A percentile compares a stretch with the other conserved stretches of the same genome.
Evolutionary conservation across 2,329 filamentous ascomycete genomes (phyloP).

Genomic region (Aspergillus sp.): DNA sequence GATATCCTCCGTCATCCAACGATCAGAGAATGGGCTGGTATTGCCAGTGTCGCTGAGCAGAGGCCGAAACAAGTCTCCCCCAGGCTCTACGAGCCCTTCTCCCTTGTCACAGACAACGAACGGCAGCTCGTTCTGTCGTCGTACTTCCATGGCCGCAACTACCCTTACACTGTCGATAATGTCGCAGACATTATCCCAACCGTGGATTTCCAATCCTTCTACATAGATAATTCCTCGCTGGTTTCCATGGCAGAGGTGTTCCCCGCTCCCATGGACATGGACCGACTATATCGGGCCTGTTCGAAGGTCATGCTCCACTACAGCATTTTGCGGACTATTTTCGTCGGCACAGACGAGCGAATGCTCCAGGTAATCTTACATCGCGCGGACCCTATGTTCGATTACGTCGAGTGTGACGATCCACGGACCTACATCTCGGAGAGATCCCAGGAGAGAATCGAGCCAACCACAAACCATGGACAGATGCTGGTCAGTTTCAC

Average conservation of each 20-base stretch:
- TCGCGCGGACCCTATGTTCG: background rate
- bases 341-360: background rate
- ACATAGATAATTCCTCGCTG: conserved; percentile 7
- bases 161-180: background rate
- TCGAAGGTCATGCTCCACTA: background rate
- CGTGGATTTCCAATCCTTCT: conserved; percentile 5
- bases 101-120: conserved; percentile 2
- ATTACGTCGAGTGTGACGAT: conserved; percentile 7
- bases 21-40: too few species aligned
- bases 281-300: conserved; percentile 7
- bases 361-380: conserved; percentile 10
- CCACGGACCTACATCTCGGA: conserved; percentile 1
- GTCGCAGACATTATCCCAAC: conserved; percentile 4
- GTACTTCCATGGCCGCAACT: background rate
- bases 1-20: too few species aligned
- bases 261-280: conserved; percentile 1
- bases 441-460: background rate
- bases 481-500: conserved; percentile 1
- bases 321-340: conserved; percentile 12
- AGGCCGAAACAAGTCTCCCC: too few species aligned
- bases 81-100: background rate
- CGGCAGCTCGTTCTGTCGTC: background rate
- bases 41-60: too few species aligned
- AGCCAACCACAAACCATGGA: background rate
- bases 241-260: conserved; percentile 6